phyloP scores from a whole-genome alignment of 2,329 filamentous ascomycete genomes.

The Calycina herbarum region DNA sequence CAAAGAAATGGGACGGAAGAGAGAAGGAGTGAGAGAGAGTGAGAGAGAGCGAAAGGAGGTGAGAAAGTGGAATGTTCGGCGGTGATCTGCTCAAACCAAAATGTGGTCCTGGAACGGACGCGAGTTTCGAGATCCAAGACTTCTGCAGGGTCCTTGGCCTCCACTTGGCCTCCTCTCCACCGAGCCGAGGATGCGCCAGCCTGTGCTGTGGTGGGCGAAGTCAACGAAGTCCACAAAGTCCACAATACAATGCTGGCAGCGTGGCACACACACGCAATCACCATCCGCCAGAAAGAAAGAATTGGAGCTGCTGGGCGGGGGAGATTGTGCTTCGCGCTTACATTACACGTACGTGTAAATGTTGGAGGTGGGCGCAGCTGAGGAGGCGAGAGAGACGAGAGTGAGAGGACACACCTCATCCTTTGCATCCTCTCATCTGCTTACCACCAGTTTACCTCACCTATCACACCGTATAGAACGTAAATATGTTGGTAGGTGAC shows the following conservation, averaged over 20 bases:
- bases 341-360: background rate
- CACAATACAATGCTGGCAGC: background rate
- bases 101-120: slow-evolving; percentile 9
- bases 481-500: background rate
- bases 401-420: background rate
- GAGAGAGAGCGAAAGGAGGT: background rate
- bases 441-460: background rate
- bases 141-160: background rate
- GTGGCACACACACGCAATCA: background rate
- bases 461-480: background rate
- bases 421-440: background rate
- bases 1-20: slow-evolving; percentile 1
- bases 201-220: background rate
- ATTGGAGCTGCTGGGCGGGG: background rate
- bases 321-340: background rate
- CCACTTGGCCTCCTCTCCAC: background rate
- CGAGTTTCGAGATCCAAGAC: slow-evolving; percentile 9
- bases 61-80: background rate
- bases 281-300: background rate
- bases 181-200: background rate
- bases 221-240: no score
- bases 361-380: background rate
- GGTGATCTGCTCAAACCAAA: slow-evolving; percentile 15
- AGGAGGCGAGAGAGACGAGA: background rate
- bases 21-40: background rate